Percentiles rank a stretch among this genome's conserved stretches.
phyloP scores from a whole-genome alignment of 2,329 filamentous ascomycete species.

The Beauveria asiatica region DNA sequence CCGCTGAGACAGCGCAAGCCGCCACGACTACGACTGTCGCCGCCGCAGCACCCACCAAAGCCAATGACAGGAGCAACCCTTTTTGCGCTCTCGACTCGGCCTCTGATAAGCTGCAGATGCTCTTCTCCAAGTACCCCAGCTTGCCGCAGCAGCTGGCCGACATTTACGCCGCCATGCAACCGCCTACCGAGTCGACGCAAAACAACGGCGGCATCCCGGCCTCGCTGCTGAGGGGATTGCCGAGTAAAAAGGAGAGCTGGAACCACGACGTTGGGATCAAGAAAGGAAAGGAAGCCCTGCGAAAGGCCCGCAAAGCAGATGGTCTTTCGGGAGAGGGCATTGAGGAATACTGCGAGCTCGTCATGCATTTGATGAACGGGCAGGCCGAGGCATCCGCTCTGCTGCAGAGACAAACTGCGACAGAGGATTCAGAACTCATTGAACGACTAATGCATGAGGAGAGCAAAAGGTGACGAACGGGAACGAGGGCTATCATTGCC shows the following conservation, averaged over 20 bases:
- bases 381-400: constrained; percentile 27
- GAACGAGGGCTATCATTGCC: not conserved
- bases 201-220: constrained; percentile 23
- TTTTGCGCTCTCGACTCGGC: constrained; percentile 41
- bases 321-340: constrained; percentile 51
- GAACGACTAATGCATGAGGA: constrained; percentile 40
- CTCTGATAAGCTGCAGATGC: constrained; percentile 38
- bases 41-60: constrained; percentile 6
- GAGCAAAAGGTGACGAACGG: constrained; percentile 19
- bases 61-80: constrained; percentile 29
- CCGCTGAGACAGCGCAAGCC: constrained; percentile 12
- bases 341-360: constrained; percentile 51
- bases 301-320: constrained; percentile 38
- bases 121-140: constrained; percentile 45
- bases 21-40: constrained; percentile 1
- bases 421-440: constrained; percentile 42
- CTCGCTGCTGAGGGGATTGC: constrained; percentile 10
- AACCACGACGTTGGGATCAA: constrained; percentile 49
- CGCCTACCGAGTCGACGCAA: constrained; percentile 30
- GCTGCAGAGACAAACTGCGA: constrained; percentile 36
- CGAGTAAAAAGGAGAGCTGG: constrained; percentile 38
- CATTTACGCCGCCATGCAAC: constrained; percentile 43
- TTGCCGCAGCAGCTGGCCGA: constrained; percentile 37
- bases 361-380: constrained; percentile 39
- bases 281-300: constrained; percentile 46